Evolutionary conservation across 2,329 filamentous ascomycete genomes (phyloP).

Genomic region (Macrophomina phaseolina): DNA sequence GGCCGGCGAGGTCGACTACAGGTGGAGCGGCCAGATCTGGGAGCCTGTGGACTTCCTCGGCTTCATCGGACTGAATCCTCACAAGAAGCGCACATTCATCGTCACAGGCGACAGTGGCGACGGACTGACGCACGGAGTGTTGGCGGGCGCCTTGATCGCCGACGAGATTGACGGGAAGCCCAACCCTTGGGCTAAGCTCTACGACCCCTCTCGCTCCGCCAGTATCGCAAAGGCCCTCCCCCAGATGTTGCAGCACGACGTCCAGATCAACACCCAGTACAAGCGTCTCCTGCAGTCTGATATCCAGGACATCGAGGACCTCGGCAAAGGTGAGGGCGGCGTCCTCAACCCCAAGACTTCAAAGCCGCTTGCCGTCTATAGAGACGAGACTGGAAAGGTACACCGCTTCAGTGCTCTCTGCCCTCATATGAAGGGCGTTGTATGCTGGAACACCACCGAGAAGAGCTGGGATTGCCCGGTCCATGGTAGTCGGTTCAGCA

Average conservation of each 20-base stretch:
- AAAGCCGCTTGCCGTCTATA: constrained; percentile 62
- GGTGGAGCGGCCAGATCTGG: constrained; percentile 64
- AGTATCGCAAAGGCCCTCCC: constrained; percentile 54
- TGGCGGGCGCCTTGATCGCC: constrained; percentile 59
- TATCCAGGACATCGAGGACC: constrained; percentile 62
- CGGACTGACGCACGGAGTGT: constrained; percentile 61
- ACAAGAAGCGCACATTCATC: constrained; percentile 58
- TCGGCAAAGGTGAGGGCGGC: constrained; percentile 56
- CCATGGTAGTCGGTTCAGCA: constrained; percentile 51
- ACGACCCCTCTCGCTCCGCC: constrained; percentile 56
- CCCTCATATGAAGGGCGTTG: constrained; percentile 61
- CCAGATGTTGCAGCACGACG: constrained; percentile 56
- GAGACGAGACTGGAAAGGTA: constrained; percentile 59
- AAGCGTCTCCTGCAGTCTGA: constrained; percentile 61
- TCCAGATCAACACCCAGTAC: constrained; percentile 63
- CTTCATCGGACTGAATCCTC: constrained; percentile 63
- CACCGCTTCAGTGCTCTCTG: constrained; percentile 61
- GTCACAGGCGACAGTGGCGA: constrained; percentile 64
- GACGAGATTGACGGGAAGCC: constrained; percentile 59
- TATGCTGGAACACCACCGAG: constrained; percentile 62
- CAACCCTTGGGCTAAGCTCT: constrained; percentile 58
- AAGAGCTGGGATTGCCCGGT: constrained; percentile 63
- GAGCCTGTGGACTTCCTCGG: constrained; percentile 62
- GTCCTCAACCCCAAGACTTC: constrained; percentile 56
- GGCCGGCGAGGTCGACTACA: constrained; percentile 58